Percentiles rank a stretch among this genome's conserved stretches.
These are phyloP conservation scores for Sanghuangporus sanghuang DNA, from an alignment of 1,284 basidiomycete genomes.

Conservation along the genomic window DNA sequence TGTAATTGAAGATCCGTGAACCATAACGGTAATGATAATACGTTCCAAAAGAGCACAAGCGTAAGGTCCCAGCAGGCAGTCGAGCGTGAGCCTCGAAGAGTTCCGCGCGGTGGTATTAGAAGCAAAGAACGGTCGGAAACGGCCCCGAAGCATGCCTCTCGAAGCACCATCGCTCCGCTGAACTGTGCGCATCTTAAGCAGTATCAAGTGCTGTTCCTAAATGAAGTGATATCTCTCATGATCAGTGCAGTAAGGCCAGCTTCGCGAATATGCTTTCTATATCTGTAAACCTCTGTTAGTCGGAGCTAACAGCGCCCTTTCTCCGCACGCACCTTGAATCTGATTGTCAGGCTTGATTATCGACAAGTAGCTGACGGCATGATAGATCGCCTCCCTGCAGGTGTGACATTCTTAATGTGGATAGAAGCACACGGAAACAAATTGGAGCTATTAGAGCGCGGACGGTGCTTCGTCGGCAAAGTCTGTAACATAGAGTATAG, in stretches of 20 bases:
- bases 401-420: neutral
- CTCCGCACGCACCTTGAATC: neutral
- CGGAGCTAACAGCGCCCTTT: constrained; percentile 9
- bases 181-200: neutral
- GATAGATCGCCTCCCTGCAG: neutral
- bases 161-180: neutral
- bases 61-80: neutral
- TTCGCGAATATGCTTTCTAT: neutral
- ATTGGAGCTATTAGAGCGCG: neutral
- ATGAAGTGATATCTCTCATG: constrained; percentile 8
- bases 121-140: neutral
- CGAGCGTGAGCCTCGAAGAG: constrained; percentile 2
- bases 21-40: neutral
- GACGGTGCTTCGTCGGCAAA: neutral
- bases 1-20: neutral
- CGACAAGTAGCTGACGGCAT: neutral
- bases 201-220: constrained; percentile 1
- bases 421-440: neutral
- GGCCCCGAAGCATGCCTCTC: constrained; percentile 1
- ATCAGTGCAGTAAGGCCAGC: neutral
- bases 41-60: constrained; percentile 2
- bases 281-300: neutral
- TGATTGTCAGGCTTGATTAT: neutral
- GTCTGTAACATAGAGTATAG: neutral
- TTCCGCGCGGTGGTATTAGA: constrained; percentile 4